Evolutionary conservation across 2,329 filamentous ascomycete species (phyloP).

Genomic region (Fulvia fulva): DNA sequence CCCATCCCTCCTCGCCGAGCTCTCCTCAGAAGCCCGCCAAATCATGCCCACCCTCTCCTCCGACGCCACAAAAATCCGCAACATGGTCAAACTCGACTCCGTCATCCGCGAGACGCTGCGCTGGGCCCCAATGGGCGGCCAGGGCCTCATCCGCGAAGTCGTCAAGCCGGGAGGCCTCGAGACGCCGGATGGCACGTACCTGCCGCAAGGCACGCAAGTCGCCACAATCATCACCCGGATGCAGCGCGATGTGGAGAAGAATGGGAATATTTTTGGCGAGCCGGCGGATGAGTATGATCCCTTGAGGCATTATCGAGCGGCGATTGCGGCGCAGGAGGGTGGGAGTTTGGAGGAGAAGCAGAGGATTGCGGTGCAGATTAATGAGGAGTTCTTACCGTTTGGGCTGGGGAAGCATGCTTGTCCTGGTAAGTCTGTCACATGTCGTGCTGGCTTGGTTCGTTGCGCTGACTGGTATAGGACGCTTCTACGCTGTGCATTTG

Average conservation of each 20-base stretch:
- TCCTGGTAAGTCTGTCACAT: neutral
- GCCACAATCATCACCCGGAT: slow-evolving; percentile 14
- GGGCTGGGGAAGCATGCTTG: slow-evolving; percentile 22
- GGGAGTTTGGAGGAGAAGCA: neutral
- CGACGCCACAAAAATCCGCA: slow-evolving; percentile 16
- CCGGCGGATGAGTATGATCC: slow-evolving; percentile 22
- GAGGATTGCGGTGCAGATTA: slow-evolving; percentile 10
- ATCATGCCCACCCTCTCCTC: slow-evolving; percentile 5
- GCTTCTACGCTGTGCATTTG: slow-evolving; percentile 45
- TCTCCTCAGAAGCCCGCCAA: slow-evolving; percentile 17
- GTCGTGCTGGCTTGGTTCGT: neutral
- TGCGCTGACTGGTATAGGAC: slow-evolving; percentile 26
- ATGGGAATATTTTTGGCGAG: slow-evolving; percentile 14
- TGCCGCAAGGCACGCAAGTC: slow-evolving; percentile 23
- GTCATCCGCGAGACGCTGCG: slow-evolving; percentile 28
- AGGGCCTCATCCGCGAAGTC: slow-evolving; percentile 19
- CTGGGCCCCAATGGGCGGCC: slow-evolving; percentile 8
- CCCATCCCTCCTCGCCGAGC: slow-evolving; percentile 2
- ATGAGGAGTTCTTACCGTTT: slow-evolving; percentile 20
- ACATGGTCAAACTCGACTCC: slow-evolving; percentile 20
- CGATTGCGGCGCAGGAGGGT: neutral
- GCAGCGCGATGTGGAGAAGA: slow-evolving; percentile 19
- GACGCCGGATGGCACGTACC: slow-evolving; percentile 19
- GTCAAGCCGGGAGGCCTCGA: slow-evolving; percentile 20
- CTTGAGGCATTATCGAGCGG: slow-evolving; percentile 18